Evolutionary conservation across 2,329 filamentous ascomycete genomes (phyloP), one percentile per base, ranked within the genome.

Genomic region (Fusarium devonianum): DNA sequence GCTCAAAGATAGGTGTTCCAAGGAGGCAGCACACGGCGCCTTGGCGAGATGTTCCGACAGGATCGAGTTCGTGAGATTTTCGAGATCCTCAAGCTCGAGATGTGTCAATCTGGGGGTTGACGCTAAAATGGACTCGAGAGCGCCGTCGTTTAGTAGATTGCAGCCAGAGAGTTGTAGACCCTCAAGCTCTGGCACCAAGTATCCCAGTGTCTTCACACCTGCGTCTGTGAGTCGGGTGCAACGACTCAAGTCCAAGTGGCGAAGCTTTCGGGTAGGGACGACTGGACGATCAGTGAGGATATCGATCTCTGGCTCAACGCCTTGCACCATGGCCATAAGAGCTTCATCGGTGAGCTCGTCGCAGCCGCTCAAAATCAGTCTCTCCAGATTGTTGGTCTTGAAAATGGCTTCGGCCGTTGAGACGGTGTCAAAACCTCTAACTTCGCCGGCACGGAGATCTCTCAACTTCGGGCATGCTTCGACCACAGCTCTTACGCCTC

Each of bases 21-120:
- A 78, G 16, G 74, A 78, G 1, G 80, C 71, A 1, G 87, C 87
- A 67, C 90, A 96, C 0, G 90, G 87, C 0, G 90, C 83, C 62
- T 84, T 87, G 36, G 91, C 86, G 7, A 99, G 78, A 53, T 88
- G 84, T 45, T 91, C 81, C 0, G 80, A 81, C 3, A 97, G 75
- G 1, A 91, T 75, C 4, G 76, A 74, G 67, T 97, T 95, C 13
- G 88, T 92, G 11, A 97, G 75, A 19, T 86, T 79, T 5, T 85
- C 80, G 10, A 97, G 78, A 62, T 97, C 92, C 71, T 99, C 94
- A 3, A 97, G 75, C 60, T 97, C 94, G 30, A 99, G 78, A 67
- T 95, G 90, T 0, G 90, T 92, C 13, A 99, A 81, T 5, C 82
- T 79, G 1, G 91, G 89, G 0, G 89, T 84, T 0, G 90, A 90